These are phyloP conservation scores for Yarrowia sp. DNA, from an alignment of 805 yeast genomes.

Conservation along the genomic window DNA sequence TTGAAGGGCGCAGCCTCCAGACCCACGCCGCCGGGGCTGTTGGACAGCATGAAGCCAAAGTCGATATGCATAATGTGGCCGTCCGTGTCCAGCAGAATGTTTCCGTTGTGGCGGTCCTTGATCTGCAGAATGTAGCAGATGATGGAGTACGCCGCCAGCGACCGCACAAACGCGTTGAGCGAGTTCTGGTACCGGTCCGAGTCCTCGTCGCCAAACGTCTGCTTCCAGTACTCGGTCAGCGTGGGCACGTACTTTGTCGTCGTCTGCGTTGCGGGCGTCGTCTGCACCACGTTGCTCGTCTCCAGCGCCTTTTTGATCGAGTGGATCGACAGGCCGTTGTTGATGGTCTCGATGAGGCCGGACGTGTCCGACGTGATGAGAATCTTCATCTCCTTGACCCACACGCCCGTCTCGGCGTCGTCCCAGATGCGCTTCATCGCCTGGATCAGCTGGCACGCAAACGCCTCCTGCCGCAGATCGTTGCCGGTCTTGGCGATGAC, in stretches of 20 bases:
- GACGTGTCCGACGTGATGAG: constrained; percentile 85
- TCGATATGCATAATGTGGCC: constrained; percentile 92
- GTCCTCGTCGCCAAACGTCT: constrained; percentile 65
- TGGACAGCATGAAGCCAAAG: constrained; percentile 88
- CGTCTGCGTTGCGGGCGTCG: constrained; percentile 52
- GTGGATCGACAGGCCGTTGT: constrained; percentile 89
- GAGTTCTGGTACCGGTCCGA: constrained; percentile 62
- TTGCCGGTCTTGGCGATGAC: constrained; percentile 96
- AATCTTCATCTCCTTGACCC: constrained; percentile 94
- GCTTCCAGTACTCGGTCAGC: constrained; percentile 71
- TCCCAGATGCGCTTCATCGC: constrained; percentile 87
- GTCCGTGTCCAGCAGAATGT: constrained; percentile 90
- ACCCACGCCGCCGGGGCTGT: constrained; percentile 90
- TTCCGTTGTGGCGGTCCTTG: constrained; percentile 98
- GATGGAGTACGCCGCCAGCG: constrained; percentile 90
- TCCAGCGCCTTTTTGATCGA: constrained; percentile 92
- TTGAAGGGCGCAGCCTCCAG: constrained; percentile 98
- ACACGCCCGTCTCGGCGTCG: constrained; percentile 61
- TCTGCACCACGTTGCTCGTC: background rate
- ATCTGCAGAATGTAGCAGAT: constrained; percentile 88
- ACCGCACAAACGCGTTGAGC: constrained; percentile 77
- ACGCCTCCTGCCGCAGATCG: constrained; percentile 94
- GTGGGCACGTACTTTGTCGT: constrained; percentile 68
- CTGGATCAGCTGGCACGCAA: constrained; percentile 91
- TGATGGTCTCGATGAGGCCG: constrained; percentile 93